Evolutionary conservation across 805 yeast species (phyloP).

Genomic region (Yarrowia bubula): DNA sequence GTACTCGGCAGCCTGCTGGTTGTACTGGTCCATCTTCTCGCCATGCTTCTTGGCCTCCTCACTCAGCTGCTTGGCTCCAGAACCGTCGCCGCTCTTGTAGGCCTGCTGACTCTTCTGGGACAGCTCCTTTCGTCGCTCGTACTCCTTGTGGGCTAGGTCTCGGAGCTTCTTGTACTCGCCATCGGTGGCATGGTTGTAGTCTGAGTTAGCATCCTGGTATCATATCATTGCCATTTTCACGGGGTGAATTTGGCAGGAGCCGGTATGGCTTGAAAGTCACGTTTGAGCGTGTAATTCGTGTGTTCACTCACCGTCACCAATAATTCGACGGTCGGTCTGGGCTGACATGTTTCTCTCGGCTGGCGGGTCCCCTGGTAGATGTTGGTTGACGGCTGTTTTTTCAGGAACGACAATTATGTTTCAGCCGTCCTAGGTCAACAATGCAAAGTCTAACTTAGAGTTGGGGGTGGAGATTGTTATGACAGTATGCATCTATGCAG

Average conservation of each 20-base stretch:
- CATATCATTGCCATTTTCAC: neutral
- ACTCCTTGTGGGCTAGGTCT: conserved; percentile 65
- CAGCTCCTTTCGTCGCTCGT: conserved; percentile 52
- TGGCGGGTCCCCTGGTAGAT: neutral
- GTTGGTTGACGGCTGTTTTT: neutral
- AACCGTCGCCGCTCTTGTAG: conserved; percentile 69
- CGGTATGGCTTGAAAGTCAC: too few species aligned
- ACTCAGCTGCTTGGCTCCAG: conserved; percentile 69
- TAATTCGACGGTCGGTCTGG: conserved; percentile 14
- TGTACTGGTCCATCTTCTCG: conserved; percentile 62
- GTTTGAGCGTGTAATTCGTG: neutral
- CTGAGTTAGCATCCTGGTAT: conserved; percentile 31
- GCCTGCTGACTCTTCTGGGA: conserved; percentile 74
- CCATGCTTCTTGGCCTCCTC: conserved; percentile 61
- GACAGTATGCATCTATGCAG: conserved; percentile 4
- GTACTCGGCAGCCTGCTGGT: conserved; percentile 76
- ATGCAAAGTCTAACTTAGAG: conserved; percentile 7
- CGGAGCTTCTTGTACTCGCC: conserved; percentile 58
- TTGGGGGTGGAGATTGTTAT: conserved; percentile 3
- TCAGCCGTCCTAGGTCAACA: conserved; percentile 19
- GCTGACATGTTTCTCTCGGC: conserved; percentile 12
- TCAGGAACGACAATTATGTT: conserved; percentile 10
- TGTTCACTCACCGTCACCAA: conserved; percentile 19
- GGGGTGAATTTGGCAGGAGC: too few species aligned
- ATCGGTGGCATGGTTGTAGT: conserved; percentile 44